Evolutionary conservation across 129 eudicot genomes (phyloP), one percentile per base, ranked within the genome.

Genomic region (Heracleum sosnowskyi): DNA sequence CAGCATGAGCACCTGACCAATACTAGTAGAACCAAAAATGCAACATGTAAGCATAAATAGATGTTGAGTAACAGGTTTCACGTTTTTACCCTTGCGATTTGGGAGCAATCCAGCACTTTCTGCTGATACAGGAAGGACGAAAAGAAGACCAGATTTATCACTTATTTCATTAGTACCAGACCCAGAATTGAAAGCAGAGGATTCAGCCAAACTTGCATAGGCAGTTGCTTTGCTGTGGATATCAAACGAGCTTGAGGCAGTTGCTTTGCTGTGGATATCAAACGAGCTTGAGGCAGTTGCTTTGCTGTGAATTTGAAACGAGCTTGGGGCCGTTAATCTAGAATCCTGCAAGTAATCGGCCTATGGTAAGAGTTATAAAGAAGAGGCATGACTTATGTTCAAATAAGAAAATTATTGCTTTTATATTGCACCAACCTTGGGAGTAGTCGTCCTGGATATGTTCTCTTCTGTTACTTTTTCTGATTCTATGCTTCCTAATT

Each of bases 111-210:
- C 96, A 15, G 97, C 88, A 49, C 89, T 91, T 85, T 91, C 88
- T 63, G 98, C 98, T 33, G 98, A 95, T 73, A 95, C 89, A 69
- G 98, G 97, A 83, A 91, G 94, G 77, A 91, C 90, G 57, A 85
- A 76, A 63, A 90, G 63, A 79, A 79, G 86, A 57, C 97, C 97
- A 79, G 96, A 89, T 46, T 86, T 90, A 86, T 88, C 97, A 62
- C 86, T 89, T 77, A 82, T 84, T 79, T 84, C 83, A 57, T 68
- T 69, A 35, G 82, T 86, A 37, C 60, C 72, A 55, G 86, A 64
- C 74, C 69, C 83, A 81, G 80, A 66, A 29, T 57, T 71, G 46
- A 80, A 71, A 80, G 96, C 75, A 47, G 90, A 57, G 24, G 93
- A 81, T 85, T 90, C 96, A 12, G 91, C 96, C 85, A 91, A 81